A percentile compares a stretch with the other conserved stretches of the same genome.
phyloP scores from a whole-genome alignment of 2,329 filamentous ascomycete species.

The Tolypocladium amazonense region DNA sequence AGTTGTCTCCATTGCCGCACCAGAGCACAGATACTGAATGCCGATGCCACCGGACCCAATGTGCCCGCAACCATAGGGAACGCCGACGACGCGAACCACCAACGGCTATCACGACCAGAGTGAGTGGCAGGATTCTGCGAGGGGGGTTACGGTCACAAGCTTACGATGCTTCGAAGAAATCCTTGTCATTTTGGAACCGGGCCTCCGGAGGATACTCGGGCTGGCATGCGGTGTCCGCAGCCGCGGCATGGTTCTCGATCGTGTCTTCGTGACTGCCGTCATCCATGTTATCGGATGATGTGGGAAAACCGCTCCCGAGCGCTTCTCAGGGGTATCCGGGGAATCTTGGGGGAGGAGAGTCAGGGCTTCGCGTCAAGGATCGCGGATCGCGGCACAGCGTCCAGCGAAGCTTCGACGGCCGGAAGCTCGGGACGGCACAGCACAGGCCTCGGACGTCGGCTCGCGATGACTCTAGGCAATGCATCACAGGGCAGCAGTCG shows the following conservation, averaged over 20 bases:
- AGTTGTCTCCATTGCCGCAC: conserved; percentile 66
- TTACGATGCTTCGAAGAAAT: conserved; percentile 34
- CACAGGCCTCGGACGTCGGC: neutral
- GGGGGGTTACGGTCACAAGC: conserved; percentile 1
- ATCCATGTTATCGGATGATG: conserved; percentile 22
- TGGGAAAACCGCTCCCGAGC: neutral
- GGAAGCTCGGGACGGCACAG: neutral
- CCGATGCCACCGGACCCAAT: conserved; percentile 75
- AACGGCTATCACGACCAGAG: conserved; percentile 30
- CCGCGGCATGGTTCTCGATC: conserved; percentile 22
- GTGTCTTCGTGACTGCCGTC: conserved; percentile 26
- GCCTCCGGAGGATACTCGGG: conserved; percentile 7
- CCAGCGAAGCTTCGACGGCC: neutral
- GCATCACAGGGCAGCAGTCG: neutral
- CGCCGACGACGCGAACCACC: conserved; percentile 54
- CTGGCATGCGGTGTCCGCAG: conserved; percentile 13
- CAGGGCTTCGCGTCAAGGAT: neutral
- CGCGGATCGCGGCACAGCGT: neutral
- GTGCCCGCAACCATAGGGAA: conserved; percentile 77
- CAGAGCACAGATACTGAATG: conserved; percentile 80
- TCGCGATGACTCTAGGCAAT: neutral
- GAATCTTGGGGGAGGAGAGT: neutral
- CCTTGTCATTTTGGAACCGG: conserved; percentile 25
- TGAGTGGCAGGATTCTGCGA: neutral
- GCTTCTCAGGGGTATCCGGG: neutral